Percentiles rank a stretch among this genome's conserved stretches.
These are phyloP conservation scores for Pseudogymnoascus sp. DNA, from an alignment of 2,329 filamentous ascomycete genomes.

Conservation along the genomic window DNA sequence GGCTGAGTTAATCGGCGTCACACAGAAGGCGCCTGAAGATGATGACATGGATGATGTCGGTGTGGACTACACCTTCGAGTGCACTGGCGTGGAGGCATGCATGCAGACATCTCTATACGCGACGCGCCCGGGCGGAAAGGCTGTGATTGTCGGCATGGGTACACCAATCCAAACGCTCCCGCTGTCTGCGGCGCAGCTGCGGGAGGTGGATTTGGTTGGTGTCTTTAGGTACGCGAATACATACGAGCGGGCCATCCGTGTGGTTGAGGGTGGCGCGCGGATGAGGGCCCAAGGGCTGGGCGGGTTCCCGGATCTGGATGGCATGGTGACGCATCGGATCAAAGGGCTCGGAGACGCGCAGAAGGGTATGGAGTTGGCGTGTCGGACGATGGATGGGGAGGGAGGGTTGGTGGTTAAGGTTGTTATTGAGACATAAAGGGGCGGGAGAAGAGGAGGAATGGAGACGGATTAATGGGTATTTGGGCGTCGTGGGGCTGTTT, in stretches of 20 bases:
- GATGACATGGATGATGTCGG: slow-evolving; percentile 65
- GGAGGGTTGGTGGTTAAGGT: slow-evolving; percentile 39
- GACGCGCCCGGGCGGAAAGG: slow-evolving; percentile 66
- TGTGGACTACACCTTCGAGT: slow-evolving; percentile 58
- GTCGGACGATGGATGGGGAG: slow-evolving; percentile 60
- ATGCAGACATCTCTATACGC: slow-evolving; percentile 70
- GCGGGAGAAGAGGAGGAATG: not conserved
- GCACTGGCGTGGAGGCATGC: slow-evolving; percentile 69
- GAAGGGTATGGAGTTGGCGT: slow-evolving; percentile 70
- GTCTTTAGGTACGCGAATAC: slow-evolving; percentile 85
- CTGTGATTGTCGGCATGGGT: slow-evolving; percentile 88
- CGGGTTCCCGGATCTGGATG: slow-evolving; percentile 55
- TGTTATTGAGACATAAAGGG: not conserved
- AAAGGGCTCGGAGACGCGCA: slow-evolving; percentile 82
- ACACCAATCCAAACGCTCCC: slow-evolving; percentile 82
- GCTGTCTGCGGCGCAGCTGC: slow-evolving; percentile 81
- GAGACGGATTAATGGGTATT: not conserved
- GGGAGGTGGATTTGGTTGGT: slow-evolving; percentile 81
- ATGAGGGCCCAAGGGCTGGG: slow-evolving; percentile 67
- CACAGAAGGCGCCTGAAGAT: slow-evolving; percentile 56
- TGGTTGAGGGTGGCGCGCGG: slow-evolving; percentile 67
- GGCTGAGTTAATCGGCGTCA: slow-evolving; percentile 69
- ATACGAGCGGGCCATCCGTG: slow-evolving; percentile 68
- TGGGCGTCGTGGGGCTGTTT: not conserved
- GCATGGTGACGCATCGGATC: slow-evolving; percentile 76